These are phyloP conservation scores for Talaromyces sp. DNA, from an alignment of 2,329 filamentous ascomycete species.

Conservation along the genomic window DNA sequence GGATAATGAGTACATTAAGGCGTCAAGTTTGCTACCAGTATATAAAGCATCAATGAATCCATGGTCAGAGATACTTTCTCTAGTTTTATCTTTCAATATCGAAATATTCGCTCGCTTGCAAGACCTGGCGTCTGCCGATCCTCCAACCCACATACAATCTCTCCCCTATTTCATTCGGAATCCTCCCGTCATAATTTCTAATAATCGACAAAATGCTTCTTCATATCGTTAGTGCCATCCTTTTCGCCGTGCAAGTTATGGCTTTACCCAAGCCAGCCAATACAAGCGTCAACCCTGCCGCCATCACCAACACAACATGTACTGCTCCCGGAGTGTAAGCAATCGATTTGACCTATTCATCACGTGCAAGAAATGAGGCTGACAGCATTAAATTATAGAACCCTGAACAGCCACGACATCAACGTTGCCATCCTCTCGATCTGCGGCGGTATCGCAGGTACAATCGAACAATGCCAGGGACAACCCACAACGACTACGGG, in stretches of 20 bases:
- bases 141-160: not conserved
- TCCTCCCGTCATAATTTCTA: not conserved
- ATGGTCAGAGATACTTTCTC: too few relatives aligned
- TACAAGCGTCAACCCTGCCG: not conserved
- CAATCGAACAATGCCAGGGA: conserved; percentile 1
- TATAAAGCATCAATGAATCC: not conserved
- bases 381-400: not conserved
- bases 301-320: conserved; percentile 1
- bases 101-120: not conserved
- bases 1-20: not conserved
- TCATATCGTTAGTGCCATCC: not conserved
- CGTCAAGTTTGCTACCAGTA: not conserved
- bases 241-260: not conserved
- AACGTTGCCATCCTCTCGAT: conserved; percentile 4
- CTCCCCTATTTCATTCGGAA: not conserved
- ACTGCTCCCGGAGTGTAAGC: not conserved
- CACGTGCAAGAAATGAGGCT: not conserved
- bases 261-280: not conserved
- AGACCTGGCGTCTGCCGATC: not conserved
- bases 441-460: conserved; percentile 3
- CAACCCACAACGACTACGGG: not conserved
- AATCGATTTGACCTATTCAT: not conserved
- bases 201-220: not conserved
- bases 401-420: not conserved
- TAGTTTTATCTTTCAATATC: not conserved